phyloP scores from a whole-genome alignment of 768 basidiomycete genomes.

The Gymnopilus junonius region DNA sequence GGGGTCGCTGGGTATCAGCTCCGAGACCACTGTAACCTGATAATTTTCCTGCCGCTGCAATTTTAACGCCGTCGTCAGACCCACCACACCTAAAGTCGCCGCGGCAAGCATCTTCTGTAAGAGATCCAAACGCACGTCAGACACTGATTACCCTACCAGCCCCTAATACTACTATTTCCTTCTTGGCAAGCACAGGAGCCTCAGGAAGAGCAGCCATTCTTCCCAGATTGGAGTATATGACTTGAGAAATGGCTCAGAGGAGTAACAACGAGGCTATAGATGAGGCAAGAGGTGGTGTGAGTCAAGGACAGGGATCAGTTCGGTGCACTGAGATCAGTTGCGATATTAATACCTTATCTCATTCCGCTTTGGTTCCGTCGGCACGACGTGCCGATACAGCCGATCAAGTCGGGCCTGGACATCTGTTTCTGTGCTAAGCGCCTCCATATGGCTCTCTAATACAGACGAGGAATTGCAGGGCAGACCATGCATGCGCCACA shows the following conservation, averaged over 20 bases:
- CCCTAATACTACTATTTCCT: constrained; percentile 41
- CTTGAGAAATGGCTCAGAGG: background rate
- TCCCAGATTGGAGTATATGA: background rate
- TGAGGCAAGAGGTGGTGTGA: background rate
- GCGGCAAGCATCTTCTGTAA: background rate
- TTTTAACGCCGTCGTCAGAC: constrained; percentile 74
- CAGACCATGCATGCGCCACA: too few species aligned
- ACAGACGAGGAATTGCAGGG: too few species aligned
- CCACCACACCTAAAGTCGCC: constrained; percentile 74
- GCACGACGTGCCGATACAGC: background rate
- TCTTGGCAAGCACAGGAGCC: constrained; percentile 12
- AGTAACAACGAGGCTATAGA: background rate
- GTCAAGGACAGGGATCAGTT: background rate
- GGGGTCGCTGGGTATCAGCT: constrained; percentile 72
- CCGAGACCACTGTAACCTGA: constrained; percentile 71
- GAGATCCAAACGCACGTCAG: background rate
- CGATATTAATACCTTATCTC: background rate
- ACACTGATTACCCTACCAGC: constrained; percentile 34
- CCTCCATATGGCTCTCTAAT: background rate
- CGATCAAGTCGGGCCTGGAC: background rate
- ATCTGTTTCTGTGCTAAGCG: background rate
- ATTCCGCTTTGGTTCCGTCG: background rate
- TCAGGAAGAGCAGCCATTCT: background rate
- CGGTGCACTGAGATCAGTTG: background rate
- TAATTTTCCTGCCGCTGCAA: constrained; percentile 68